These are phyloP conservation scores for Colletotrichum musicola DNA, from an alignment of 2,329 filamentous ascomycete species.

Conservation along the genomic window DNA sequence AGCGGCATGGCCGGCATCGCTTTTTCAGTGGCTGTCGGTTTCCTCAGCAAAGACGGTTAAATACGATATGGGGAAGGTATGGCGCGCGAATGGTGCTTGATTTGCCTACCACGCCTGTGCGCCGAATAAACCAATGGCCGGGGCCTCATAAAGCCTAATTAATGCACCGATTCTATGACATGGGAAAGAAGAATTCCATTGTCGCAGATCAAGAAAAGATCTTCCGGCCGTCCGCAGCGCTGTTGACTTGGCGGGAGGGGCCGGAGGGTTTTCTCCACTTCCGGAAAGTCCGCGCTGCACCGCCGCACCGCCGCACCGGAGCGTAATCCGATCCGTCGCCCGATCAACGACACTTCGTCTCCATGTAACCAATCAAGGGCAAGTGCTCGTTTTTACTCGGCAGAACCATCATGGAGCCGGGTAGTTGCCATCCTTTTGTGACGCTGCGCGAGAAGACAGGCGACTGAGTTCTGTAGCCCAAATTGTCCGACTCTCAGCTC, in stretches of 20 bases:
- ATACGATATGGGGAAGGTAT: too few relatives aligned
- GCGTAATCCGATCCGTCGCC: not conserved
- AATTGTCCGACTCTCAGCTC: too few relatives aligned
- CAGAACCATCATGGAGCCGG: not conserved
- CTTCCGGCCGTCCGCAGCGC: constrained; percentile 25
- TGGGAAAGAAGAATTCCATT: constrained; percentile 21
- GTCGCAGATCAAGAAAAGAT: constrained; percentile 15
- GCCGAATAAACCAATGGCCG: too few relatives aligned
- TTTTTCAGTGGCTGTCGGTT: too few relatives aligned
- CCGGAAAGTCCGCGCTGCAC: constrained; percentile 1
- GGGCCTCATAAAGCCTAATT: too few relatives aligned
- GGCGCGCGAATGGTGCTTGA: too few relatives aligned
- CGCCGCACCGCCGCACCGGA: not conserved
- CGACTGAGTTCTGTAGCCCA: too few relatives aligned
- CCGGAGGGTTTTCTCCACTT: constrained; percentile 12
- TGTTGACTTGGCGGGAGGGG: constrained; percentile 19
- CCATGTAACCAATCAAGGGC: not conserved
- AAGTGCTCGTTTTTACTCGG: not conserved
- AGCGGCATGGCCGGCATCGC: not conserved
- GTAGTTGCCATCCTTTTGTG: not conserved
- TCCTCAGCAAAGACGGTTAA: too few relatives aligned
- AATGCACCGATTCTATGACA: not conserved
- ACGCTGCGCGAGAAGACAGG: too few relatives aligned
- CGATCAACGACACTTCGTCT: not conserved
- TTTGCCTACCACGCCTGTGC: too few relatives aligned